Percentiles rank a stretch among this genome's conserved stretches.
These are phyloP conservation scores for Neonectria punicea DNA, from an alignment of 2,329 filamentous ascomycete species.

Conservation along the genomic window DNA sequence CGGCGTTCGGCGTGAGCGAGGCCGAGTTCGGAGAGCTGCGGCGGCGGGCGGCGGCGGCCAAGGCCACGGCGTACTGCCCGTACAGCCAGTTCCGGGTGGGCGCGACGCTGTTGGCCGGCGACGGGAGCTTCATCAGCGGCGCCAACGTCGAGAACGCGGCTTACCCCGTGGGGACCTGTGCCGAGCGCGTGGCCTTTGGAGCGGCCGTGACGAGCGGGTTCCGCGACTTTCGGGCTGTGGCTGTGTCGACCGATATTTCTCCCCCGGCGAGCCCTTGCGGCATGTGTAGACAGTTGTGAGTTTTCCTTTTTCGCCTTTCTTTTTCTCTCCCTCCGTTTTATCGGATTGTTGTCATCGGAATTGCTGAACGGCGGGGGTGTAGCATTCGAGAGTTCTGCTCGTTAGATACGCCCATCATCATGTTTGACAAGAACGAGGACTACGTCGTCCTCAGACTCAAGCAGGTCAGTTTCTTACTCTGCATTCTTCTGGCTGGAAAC, in stretches of 20 bases:
- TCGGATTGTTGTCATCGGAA: neutral
- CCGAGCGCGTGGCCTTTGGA: slow-evolving; percentile 88
- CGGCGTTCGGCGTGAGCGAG: slow-evolving; percentile 61
- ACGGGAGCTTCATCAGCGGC: slow-evolving; percentile 62
- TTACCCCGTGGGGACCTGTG: slow-evolving; percentile 95
- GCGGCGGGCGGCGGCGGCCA: slow-evolving; percentile 73
- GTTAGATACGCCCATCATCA: slow-evolving; percentile 80
- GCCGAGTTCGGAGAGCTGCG: slow-evolving; percentile 74
- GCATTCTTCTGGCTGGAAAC: slow-evolving; percentile 7
- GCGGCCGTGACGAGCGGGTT: slow-evolving; percentile 76
- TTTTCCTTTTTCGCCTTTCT: slow-evolving; percentile 33
- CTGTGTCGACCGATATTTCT: slow-evolving; percentile 82
- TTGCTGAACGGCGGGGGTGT: slow-evolving; percentile 27
- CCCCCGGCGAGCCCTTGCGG: slow-evolving; percentile 84
- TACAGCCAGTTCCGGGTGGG: slow-evolving; percentile 95
- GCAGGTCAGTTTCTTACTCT: slow-evolving; percentile 59
- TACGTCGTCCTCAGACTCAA: slow-evolving; percentile 77
- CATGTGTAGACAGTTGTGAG: slow-evolving; percentile 94
- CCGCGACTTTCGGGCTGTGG: slow-evolving; percentile 77
- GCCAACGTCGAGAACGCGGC: slow-evolving; percentile 94
- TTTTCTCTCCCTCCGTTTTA: neutral
- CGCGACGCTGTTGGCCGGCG: slow-evolving; percentile 73
- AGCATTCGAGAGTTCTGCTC: slow-evolving; percentile 82
- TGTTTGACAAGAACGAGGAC: slow-evolving; percentile 87
- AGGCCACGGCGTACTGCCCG: slow-evolving; percentile 86